A percentile compares a stretch with the other conserved stretches of the same genome.
These are phyloP conservation scores for Rhizomucor miehei DNA, from an alignment of 371 early-diverging fungal genomes.

Conservation along the genomic window DNA sequence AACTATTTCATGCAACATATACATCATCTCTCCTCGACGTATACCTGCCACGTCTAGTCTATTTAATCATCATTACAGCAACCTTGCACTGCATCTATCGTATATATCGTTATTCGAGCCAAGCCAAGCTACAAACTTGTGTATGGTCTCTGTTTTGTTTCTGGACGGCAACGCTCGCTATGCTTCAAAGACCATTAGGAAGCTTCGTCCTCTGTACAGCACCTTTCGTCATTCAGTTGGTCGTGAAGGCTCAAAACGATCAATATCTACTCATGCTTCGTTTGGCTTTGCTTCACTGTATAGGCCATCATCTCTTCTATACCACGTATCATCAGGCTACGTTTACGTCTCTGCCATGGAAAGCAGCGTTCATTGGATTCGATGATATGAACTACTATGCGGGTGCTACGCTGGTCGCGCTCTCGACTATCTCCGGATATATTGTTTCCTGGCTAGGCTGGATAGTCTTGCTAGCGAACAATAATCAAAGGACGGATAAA, in stretches of 20 bases:
- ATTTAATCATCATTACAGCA: conserved; percentile 8
- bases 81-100: not conserved
- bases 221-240: conserved; percentile 15
- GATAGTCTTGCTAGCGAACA: conserved; percentile 22
- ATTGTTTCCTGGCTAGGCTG: conserved; percentile 51
- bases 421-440: conserved; percentile 77
- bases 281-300: conserved; percentile 31
- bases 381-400: conserved; percentile 65
- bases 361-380: conserved; percentile 84
- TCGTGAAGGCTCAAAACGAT: conserved; percentile 4
- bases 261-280: conserved; percentile 7
- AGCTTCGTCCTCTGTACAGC: conserved; percentile 17
- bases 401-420: conserved; percentile 69
- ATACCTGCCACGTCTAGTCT: conserved; percentile 32
- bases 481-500: not conserved
- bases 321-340: conserved; percentile 91
- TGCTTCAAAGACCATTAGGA: conserved; percentile 39
- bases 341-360: conserved; percentile 87
- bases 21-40: conserved; percentile 15
- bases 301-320: conserved; percentile 78
- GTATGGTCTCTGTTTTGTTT: conserved; percentile 16
- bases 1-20: not conserved
- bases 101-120: not conserved
- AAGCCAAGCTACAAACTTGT: not conserved
- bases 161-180: conserved; percentile 27